Percentiles rank a stretch among this genome's conserved stretches.
phyloP scores from a whole-genome alignment of 2,329 filamentous ascomycete genomes.

The Monosporascus sp. region DNA sequence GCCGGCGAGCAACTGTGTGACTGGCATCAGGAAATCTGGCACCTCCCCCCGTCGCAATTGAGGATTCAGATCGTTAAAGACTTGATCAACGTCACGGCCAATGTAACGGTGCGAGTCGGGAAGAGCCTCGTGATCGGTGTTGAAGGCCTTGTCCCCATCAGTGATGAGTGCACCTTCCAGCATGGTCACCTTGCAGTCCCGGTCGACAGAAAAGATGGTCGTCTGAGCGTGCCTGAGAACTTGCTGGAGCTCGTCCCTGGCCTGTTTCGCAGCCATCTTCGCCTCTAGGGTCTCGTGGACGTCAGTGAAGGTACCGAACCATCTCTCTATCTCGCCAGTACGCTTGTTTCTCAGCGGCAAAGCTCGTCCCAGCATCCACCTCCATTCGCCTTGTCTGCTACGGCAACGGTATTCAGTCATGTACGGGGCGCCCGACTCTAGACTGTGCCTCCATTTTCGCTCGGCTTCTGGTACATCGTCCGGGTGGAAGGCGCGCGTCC shows the following conservation, averaged over 20 bases:
- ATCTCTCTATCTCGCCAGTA: conserved; percentile 65
- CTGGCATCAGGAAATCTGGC: conserved; percentile 48
- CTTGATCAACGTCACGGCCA: conserved; percentile 58
- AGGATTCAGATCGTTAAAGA: conserved; percentile 50
- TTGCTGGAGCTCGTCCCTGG: conserved; percentile 63
- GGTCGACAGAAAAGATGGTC: conserved; percentile 69
- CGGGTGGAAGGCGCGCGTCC: conserved; percentile 61
- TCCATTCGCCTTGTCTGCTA: conserved; percentile 62
- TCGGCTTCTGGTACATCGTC: conserved; percentile 58
- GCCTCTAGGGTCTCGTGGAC: conserved; percentile 70
- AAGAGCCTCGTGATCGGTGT: conserved; percentile 26
- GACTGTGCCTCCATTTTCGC: conserved; percentile 54
- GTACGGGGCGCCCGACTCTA: conserved; percentile 64
- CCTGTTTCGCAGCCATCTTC: conserved; percentile 59
- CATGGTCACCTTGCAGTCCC: conserved; percentile 56
- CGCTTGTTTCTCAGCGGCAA: conserved; percentile 61
- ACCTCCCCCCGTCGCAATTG: conserved; percentile 37
- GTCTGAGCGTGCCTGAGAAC: conserved; percentile 72
- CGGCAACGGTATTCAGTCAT: conserved; percentile 65
- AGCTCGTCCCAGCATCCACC: conserved; percentile 74
- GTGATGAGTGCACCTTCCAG: conserved; percentile 63
- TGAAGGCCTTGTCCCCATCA: conserved; percentile 36
- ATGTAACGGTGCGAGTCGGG: conserved; percentile 44
- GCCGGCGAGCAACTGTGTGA: conserved; percentile 61
- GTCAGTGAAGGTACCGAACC: conserved; percentile 76